Base-by-base conservation (phyloP, 345 rosid species). In the Eucalyptus virginea region DNA sequence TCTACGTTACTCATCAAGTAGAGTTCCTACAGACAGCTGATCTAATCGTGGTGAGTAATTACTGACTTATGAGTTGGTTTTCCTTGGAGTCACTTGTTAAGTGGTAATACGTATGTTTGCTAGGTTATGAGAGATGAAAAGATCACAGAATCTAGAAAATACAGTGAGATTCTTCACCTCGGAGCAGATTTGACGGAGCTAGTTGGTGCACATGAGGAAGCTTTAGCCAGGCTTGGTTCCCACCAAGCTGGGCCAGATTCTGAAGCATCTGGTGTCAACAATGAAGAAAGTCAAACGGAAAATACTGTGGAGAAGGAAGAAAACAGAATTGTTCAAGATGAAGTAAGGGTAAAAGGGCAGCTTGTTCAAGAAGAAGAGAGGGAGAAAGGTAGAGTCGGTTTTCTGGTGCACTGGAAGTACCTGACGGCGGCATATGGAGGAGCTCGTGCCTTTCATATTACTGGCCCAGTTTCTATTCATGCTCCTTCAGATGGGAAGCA, bases 361-460 rank as follows among this genome's bases (percentile, higher is more conserved):
- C 94, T 97, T 89, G 94, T 97, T 87, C 96, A 96, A 93, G 98
- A 96, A 91, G 99, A 97, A 80, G 99, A 97, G 90, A 94, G 98
- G 88, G 98, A 96, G 92, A 97, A 93, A 92, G 99, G 99, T 8
- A 92, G 89, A 69, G 99, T 97, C 30, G 96, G 98, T 86, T 92
- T 95, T 90, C 86, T 91, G 9, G 97, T 97, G 19, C 96, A 95
- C 93, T 91, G 95, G 96, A 94, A 94, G n/a, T 96, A 94, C 86
- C 90, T 96, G 47, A 96, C 96, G 6, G 90, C 92, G 11, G 95
- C 96, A 86, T 93, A 95, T 58, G 94, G 96, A 85, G 98, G 97
- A 89, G 95, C 94, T 94, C 44, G 93, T 94, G 88, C 98, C 98
- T 34, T 49, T 96, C 45, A 94, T 95, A 90, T 86, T 96, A 88